These are phyloP conservation scores for Microdochium nivale DNA, from an alignment of 2,329 filamentous ascomycete genomes.

Conservation along the genomic window DNA sequence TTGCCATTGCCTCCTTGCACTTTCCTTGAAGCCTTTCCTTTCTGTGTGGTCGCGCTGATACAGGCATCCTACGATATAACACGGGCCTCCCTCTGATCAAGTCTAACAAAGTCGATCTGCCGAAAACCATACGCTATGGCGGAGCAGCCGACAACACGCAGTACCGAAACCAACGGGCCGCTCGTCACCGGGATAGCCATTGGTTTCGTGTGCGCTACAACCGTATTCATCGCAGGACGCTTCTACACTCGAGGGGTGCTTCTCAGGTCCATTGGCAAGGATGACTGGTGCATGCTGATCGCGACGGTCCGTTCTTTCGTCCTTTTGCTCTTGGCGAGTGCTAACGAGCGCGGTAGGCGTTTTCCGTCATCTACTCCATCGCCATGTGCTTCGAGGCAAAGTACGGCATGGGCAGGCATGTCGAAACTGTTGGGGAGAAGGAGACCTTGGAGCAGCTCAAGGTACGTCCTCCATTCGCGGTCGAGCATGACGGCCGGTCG, in stretches of 20 bases:
- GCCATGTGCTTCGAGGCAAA: constrained; percentile 11
- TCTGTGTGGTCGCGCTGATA: not conserved
- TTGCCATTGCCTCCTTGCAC: not conserved
- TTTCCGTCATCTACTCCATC: constrained; percentile 8
- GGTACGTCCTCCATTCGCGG: constrained; percentile 4
- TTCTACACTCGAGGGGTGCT: constrained; percentile 14
- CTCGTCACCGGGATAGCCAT: constrained; percentile 12
- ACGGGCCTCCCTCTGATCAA: not conserved
- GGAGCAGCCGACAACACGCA: not conserved
- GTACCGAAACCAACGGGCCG: constrained; percentile 10
- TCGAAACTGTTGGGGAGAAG: constrained; percentile 7
- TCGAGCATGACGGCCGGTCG: not conserved
- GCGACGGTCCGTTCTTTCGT: constrained; percentile 9
- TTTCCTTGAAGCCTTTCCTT: not conserved
- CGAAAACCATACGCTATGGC: not conserved
- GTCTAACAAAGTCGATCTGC: not conserved
- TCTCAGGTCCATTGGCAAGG: constrained; percentile 13
- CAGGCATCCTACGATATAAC: not conserved
- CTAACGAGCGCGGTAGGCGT: constrained; percentile 6
- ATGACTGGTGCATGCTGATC: constrained; percentile 17
- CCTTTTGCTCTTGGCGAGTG: not conserved
- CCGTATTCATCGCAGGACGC: constrained; percentile 7
- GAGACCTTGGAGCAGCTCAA: constrained; percentile 12
- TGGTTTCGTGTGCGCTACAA: constrained; percentile 9
- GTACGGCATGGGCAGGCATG: constrained; percentile 16